Evolutionary conservation across 805 yeast species (phyloP), one percentile per base, ranked within the genome.

Genomic region (Candida pseudofarinosa): DNA sequence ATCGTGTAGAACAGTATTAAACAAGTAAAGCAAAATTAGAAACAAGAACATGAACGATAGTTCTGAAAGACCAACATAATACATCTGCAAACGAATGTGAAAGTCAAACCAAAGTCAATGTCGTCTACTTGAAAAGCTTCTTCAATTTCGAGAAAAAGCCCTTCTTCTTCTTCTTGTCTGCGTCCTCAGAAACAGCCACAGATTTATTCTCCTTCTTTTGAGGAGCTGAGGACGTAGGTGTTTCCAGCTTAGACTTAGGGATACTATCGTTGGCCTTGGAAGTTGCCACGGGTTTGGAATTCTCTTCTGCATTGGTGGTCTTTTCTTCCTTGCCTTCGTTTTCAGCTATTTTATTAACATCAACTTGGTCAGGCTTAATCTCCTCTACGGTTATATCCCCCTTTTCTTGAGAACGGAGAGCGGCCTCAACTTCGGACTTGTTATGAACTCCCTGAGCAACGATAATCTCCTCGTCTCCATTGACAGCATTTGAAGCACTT

Each of bases 311-410:
- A 32, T 71, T 64, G 15, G 74, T 55, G 51, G 69, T 62, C 52
- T 69, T 72, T 54, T 69, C 74, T 34, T 69, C 59, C 20, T 63
- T 58, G 28, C 56, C 42, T 40, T 54, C 49, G 45, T 67, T 67
- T 43, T 60, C 56, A 19, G 67, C 58, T 44, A 67, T 60, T 50
- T 58, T 56, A 36, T 58, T 60, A 32, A 64, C 67, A 54, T 70
- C 72, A 20, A 67, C 58, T 23, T 56, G 62, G 31, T 71, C 64
- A 16, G 74, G 74, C 51, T 67, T 55, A 50, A 70, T 62, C 52
- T 70, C 73, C 54, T 69, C 74, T 33, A 69, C 59, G 20, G 63
- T 58, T 13, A 64, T 67, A 34, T 62, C 65, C 32, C 63, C 65
- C 28, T 60, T 60, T 49, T 59, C 69, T 41, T 58, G 55, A 37